A percentile compares a stretch with the other conserved stretches of the same genome.
phyloP scores from a whole-genome alignment of 164 flowering plant species.

The Tetracentron sinense region DNA sequence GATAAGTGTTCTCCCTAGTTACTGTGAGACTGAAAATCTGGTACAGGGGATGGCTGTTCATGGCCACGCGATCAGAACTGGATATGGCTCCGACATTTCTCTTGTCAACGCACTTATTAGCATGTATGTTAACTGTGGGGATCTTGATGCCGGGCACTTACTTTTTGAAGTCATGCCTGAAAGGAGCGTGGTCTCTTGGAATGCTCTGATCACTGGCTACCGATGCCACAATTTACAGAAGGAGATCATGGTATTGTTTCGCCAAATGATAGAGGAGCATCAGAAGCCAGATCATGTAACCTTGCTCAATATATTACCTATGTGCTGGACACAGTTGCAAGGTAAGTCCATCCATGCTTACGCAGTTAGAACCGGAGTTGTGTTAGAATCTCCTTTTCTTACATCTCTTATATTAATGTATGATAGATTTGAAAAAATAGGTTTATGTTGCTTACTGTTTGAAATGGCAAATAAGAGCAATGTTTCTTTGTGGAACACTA shows the following conservation, averaged over 20 bases:
- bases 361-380: conserved; percentile 32
- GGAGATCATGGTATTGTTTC: conserved; percentile 32
- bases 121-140: conserved; percentile 52
- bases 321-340: conserved; percentile 32
- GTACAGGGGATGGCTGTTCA: conserved; percentile 43
- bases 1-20: conserved; percentile 44
- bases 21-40: conserved; percentile 18
- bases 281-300: conserved; percentile 51
- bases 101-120: conserved; percentile 51
- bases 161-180: conserved; percentile 42
- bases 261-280: conserved; percentile 33
- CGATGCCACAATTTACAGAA: conserved; percentile 25
- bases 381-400: conserved; percentile 34
- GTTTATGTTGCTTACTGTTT: conserved; percentile 32
- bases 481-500: conserved; percentile 53
- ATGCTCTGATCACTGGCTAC: conserved; percentile 54
- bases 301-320: conserved; percentile 43
- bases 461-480: conserved; percentile 35
- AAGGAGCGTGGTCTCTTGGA: conserved; percentile 53
- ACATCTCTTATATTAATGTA: conserved; percentile 58
- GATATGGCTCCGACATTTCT: conserved; percentile 28
- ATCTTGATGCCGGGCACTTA: conserved; percentile 30
- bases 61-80: conserved; percentile 38
- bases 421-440: conserved; percentile 32
- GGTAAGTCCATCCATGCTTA: conserved; percentile 51